Base-by-base conservation (phyloP, 2,329 filamentous ascomycete species). In the Parastagonospora nodorum region DNA sequence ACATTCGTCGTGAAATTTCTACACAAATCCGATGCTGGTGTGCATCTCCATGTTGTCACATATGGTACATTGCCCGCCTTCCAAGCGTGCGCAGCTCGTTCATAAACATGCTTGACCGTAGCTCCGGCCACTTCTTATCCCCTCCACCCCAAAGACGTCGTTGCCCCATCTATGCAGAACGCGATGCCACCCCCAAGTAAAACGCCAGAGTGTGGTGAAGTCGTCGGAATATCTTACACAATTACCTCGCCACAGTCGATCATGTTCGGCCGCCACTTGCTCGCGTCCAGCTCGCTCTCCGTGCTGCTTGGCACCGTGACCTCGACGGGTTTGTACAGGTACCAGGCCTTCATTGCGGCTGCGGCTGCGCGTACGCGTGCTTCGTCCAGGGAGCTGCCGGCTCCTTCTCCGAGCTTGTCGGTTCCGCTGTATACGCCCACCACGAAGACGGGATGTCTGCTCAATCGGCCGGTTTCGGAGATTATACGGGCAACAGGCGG, bases 371-470 rank as follows among this genome's bases (percentile, higher is more conserved):
- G 84, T 57, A 84, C 82, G 57, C 90, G 85, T 29, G 89, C 93
- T 65, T 91, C 84, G 60, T 91, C 82, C 49, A 97, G 78, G 74
- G 84, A 92, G 42, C 88, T 79, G 19, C 89, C 94, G 15, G 87
- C 82, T n/a, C 87, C 94, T 78, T 99, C 93, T 48, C 93, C 94
- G 36, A 99, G 81, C 82, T 94, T 93, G 72, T 99, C 92, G 53
- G 82, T 80, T 44, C 93, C 94, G 61, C 89, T 95, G 78, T 89
- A 99, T 55, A 99, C 92, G 51, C 93, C 94, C 11, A 99, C 92
- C 28, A 97, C 86, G 68, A 88, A 97, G 12, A 99, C 94, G 12
- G 94, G 93, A 51, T 89, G 89, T 72, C 89, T 85, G 66, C 89
- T 94, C 61, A 83, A 74, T 51, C 94, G 86, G 71, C 94, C 94